Conservation (phyloP, 2,329 filamentous ascomycete species). For the Cordyceps pruinosa region DNA sequence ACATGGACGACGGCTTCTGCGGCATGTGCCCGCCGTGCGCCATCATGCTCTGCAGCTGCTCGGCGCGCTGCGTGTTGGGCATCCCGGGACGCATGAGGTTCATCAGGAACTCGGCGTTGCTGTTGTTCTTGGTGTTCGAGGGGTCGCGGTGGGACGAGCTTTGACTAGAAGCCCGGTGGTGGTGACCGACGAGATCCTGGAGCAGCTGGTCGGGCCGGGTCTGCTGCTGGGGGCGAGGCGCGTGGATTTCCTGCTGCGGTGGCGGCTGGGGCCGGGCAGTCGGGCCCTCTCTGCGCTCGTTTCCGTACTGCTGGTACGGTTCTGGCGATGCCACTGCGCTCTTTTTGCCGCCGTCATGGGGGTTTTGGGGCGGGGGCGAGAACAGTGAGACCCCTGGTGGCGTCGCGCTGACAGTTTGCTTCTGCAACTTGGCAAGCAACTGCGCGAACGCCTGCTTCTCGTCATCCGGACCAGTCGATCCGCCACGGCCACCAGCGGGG, state of each 20-base stretch:
- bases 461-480: slow-evolving; percentile 40
- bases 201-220: slow-evolving; percentile 53
- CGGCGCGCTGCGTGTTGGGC: slow-evolving; percentile 43
- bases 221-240: slow-evolving; percentile 44
- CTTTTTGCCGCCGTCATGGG: slow-evolving; percentile 25
- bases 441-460: slow-evolving; percentile 84
- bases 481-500: not conserved
- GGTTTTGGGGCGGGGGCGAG: slow-evolving; percentile 31
- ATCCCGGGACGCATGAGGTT: slow-evolving; percentile 61
- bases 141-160: slow-evolving; percentile 40
- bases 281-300: slow-evolving; percentile 39
- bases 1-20: slow-evolving; percentile 11
- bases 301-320: slow-evolving; percentile 40
- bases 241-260: slow-evolving; percentile 42
- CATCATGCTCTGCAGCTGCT: slow-evolving; percentile 41
- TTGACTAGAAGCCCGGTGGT: slow-evolving; percentile 49
- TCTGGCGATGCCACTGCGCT: slow-evolving; percentile 40
- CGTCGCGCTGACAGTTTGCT: slow-evolving; percentile 42
- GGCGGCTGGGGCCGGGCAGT: slow-evolving; percentile 31
- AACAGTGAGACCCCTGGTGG: slow-evolving; percentile 39
- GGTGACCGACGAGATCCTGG: slow-evolving; percentile 53
- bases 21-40: slow-evolving; percentile 25
- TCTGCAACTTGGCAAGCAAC: slow-evolving; percentile 74
- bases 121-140: slow-evolving; percentile 41
- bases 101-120: slow-evolving; percentile 78